phyloP scores from a whole-genome alignment of 1,139 yeast species.

The Suhomyces yuchorum region DNA sequence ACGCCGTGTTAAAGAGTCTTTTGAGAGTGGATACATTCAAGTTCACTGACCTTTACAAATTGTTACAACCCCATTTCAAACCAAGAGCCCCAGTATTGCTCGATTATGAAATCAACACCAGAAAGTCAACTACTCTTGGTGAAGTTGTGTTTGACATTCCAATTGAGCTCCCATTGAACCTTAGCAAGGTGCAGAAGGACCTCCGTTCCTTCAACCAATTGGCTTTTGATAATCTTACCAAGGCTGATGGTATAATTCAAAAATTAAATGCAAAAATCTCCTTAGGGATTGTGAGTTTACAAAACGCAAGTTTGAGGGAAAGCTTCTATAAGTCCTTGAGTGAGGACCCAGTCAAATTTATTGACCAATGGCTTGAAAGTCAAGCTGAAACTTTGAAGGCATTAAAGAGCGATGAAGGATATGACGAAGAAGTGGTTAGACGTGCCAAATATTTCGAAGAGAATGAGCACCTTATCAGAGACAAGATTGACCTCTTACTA shows the following conservation, averaged over 20 bases:
- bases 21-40: constrained; percentile 56
- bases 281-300: constrained; percentile 64
- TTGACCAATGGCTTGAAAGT: constrained; percentile 71
- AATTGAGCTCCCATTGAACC: constrained; percentile 55
- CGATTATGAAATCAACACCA: constrained; percentile 74
- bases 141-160: constrained; percentile 78
- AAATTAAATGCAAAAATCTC: constrained; percentile 63
- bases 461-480: constrained; percentile 63
- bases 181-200: constrained; percentile 42
- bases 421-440: constrained; percentile 88
- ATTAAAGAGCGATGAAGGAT: constrained; percentile 82
- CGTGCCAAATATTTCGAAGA: constrained; percentile 79
- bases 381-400: constrained; percentile 77
- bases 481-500: constrained; percentile 73
- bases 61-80: constrained; percentile 57
- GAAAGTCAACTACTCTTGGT: constrained; percentile 77
- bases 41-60: constrained; percentile 74
- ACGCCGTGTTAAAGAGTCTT: constrained; percentile 61
- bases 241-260: constrained; percentile 52
- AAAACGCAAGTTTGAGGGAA: constrained; percentile 52
- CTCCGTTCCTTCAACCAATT: constrained; percentile 41
- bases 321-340: constrained; percentile 71
- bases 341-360: constrained; percentile 73
- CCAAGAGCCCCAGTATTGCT: constrained; percentile 81
- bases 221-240: constrained; percentile 42